A percentile compares a stretch with the other conserved stretches of the same genome.
Evolutionary conservation across 2,329 filamentous ascomycete genomes (phyloP).

Genomic region (Sporothrix phasma): DNA sequence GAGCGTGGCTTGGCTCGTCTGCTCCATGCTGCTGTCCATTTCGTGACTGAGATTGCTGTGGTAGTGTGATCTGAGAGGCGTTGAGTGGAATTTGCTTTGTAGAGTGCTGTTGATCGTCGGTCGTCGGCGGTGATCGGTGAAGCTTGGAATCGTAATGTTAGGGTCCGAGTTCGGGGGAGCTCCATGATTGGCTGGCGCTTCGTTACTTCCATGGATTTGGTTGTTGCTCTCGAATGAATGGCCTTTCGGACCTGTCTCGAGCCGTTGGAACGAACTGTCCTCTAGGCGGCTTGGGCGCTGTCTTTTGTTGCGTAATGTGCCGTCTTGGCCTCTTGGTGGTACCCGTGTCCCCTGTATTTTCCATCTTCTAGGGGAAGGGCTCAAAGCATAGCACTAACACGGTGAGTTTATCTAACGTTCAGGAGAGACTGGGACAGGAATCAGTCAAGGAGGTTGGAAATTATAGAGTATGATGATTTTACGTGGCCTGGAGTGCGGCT

Average conservation of each 20-base stretch:
- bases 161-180: neutral
- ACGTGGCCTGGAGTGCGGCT: neutral
- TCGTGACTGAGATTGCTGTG: neutral
- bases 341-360: neutral
- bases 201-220: no score
- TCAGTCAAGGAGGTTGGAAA: neutral
- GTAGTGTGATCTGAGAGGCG: no score
- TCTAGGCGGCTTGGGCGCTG: neutral
- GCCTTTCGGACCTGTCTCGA: neutral
- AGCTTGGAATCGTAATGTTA: neutral
- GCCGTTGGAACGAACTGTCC: neutral
- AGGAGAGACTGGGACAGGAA: neutral
- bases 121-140: neutral
- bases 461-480: no score
- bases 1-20: conserved; percentile 45
- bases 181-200: neutral
- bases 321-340: neutral
- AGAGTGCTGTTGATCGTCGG: neutral
- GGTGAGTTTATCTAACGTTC: neutral
- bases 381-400: neutral
- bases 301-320: neutral
- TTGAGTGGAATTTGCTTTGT: neutral
- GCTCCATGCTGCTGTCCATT: conserved; percentile 35
- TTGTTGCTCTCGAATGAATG: neutral
- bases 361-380: neutral